A percentile compares a stretch with the other conserved stretches of the same genome.
These are phyloP conservation scores for Coelastrella sp. DNA, from an alignment of 139 green algal species.

Conservation along the genomic window DNA sequence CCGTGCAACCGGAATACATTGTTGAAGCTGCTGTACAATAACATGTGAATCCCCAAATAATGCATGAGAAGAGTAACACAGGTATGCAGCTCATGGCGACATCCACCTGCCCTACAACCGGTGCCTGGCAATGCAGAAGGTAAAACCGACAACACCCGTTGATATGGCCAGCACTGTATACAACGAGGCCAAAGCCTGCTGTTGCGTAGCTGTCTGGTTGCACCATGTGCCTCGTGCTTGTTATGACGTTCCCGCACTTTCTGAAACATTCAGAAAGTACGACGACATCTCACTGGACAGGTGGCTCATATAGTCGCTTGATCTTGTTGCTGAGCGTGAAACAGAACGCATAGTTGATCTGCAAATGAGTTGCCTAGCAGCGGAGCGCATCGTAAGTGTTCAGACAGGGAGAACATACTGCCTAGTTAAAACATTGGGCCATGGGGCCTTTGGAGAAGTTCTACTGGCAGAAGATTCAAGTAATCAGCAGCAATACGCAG, in stretches of 20 bases:
- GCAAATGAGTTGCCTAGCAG: not conserved
- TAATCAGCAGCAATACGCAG: not conserved
- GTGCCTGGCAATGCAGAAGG: too few relatives aligned
- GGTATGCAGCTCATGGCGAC: too few relatives aligned
- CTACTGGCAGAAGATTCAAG: not conserved
- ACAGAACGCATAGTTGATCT: not conserved
- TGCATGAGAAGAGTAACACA: too few relatives aligned
- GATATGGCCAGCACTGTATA: too few relatives aligned
- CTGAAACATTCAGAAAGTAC: too few relatives aligned
- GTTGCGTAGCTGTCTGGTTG: too few relatives aligned
- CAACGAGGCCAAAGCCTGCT: too few relatives aligned
- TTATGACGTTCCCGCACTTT: too few relatives aligned
- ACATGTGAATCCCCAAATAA: too few relatives aligned
- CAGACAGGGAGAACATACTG: conserved; percentile 15
- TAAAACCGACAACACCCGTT: too few relatives aligned
- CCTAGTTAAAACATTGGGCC: conserved; percentile 13
- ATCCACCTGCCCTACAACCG: too few relatives aligned
- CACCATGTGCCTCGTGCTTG: too few relatives aligned
- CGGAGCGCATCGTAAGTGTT: not conserved
- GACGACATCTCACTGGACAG: not conserved
- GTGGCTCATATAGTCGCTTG: not conserved
- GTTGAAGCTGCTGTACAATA: not conserved
- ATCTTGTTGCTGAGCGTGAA: not conserved
- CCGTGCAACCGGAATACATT: not conserved
- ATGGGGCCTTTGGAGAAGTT: conserved; percentile 47